These are phyloP conservation scores for Verticillium alfalfae DNA, from an alignment of 2,329 filamentous ascomycete genomes.

Conservation along the genomic window DNA sequence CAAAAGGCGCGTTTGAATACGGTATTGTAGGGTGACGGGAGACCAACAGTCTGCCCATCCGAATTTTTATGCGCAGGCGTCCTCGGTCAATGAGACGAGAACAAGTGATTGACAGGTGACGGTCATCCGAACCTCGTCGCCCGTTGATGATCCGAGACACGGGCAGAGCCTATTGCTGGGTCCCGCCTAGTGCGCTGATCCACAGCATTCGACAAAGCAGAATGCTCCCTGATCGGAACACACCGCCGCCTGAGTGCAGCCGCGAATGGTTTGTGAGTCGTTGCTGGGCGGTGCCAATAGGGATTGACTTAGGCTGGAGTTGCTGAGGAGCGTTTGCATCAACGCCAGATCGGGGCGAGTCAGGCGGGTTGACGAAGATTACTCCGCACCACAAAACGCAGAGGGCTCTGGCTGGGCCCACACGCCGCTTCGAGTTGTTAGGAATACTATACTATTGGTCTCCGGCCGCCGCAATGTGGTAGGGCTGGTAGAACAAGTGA, in stretches of 20 bases:
- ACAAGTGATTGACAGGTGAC: not conserved
- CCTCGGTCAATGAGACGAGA: not conserved
- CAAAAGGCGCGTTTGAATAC: not conserved
- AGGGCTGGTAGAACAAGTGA: too few species aligned
- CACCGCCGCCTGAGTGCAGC: not conserved
- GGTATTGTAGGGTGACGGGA: not conserved
- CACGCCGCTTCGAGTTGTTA: too few species aligned
- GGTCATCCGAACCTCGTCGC: not conserved
- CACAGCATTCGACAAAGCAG: not conserved
- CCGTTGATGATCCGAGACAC: not conserved
- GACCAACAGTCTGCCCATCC: not conserved
- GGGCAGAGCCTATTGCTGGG: constrained; percentile 1
- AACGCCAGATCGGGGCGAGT: not conserved
- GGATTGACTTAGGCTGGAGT: not conserved
- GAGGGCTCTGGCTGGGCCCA: not conserved
- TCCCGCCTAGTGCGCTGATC: not conserved
- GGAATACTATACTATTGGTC: too few species aligned
- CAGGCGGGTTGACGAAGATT: not conserved
- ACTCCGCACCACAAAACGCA: not conserved
- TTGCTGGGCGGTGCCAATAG: not conserved
- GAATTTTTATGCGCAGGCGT: not conserved
- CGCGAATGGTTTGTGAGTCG: not conserved
- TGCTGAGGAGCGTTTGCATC: not conserved
- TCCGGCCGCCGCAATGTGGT: too few species aligned
- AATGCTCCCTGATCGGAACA: not conserved